These are phyloP conservation scores for Globisporangium acanthophoron DNA, from an alignment of 352 stramenopile species.

Conservation along the genomic window DNA sequence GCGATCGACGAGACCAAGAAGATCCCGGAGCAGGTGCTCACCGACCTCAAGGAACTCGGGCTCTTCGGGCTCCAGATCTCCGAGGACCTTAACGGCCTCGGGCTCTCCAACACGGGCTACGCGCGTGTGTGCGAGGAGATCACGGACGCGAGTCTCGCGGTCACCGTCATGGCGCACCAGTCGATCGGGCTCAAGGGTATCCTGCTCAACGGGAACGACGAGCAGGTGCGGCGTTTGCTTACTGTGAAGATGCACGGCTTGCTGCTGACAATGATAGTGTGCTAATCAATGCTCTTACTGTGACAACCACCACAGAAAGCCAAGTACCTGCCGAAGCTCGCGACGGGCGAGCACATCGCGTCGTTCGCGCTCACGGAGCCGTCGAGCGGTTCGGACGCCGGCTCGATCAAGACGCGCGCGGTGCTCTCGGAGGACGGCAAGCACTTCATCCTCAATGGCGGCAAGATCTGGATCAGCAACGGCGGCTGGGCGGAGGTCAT, in stretches of 20 bases:
- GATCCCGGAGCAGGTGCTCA: slow-evolving; percentile 63
- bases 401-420: slow-evolving; percentile 88
- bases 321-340: slow-evolving; percentile 89
- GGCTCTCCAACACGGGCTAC: slow-evolving; percentile 82
- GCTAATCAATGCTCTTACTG: too few species aligned
- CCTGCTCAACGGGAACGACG: slow-evolving; percentile 80
- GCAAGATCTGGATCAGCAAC: slow-evolving; percentile 98
- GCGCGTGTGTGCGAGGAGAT: slow-evolving; percentile 83
- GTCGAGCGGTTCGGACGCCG: slow-evolving; percentile 87
- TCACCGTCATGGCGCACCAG: slow-evolving; percentile 86
- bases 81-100: slow-evolving; percentile 69
- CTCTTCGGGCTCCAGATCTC: slow-evolving; percentile 86
- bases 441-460: slow-evolving; percentile 90
- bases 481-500: slow-evolving; percentile 94
- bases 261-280: too few species aligned
- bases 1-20: slow-evolving; percentile 80
- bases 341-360: slow-evolving; percentile 80
- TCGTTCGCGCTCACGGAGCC: slow-evolving; percentile 90
- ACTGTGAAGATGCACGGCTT: background rate
- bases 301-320: slow-evolving; percentile 35
- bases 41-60: slow-evolving; percentile 78
- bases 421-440: slow-evolving; percentile 88
- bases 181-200: slow-evolving; percentile 88
- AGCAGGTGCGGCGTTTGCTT: slow-evolving; percentile 17
- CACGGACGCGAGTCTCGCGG: slow-evolving; percentile 66